Evolutionary conservation across 2,329 filamentous ascomycete species (phyloP).

Genomic region (Akanthomyces muscarius): DNA sequence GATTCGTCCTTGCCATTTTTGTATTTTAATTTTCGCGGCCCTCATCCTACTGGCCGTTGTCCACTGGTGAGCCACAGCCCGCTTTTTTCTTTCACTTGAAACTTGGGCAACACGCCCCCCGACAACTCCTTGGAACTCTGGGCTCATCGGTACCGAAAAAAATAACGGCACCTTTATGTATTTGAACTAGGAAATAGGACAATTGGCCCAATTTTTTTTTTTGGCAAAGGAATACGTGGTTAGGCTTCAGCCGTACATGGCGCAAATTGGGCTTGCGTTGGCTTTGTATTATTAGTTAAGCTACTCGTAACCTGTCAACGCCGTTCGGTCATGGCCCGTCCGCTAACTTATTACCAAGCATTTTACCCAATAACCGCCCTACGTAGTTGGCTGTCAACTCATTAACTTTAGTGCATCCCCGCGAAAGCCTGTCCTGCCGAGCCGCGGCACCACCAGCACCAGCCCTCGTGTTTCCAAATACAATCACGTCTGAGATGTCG

Average conservation of each 20-base stretch:
- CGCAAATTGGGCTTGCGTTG: neutral
- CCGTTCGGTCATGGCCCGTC: no score
- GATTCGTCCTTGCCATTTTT: neutral
- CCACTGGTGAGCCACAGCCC: conserved; percentile 5
- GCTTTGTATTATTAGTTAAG: neutral
- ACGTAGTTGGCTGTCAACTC: neutral
- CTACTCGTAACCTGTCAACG: neutral
- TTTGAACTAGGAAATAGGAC: no score
- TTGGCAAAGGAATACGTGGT: neutral
- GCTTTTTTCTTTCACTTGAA: conserved; percentile 11
- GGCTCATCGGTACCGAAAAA: neutral
- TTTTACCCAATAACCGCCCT: neutral
- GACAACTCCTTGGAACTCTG: conserved; percentile 14
- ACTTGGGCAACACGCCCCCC: conserved; percentile 13
- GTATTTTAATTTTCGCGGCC: neutral
- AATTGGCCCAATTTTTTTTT: no score
- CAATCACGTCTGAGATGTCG: neutral
- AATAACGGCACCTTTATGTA: neutral
- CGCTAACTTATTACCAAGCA: no score
- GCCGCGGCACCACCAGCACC: neutral
- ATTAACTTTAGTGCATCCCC: neutral
- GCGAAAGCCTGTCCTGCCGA: neutral
- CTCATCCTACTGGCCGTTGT: neutral
- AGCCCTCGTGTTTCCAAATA: no score
- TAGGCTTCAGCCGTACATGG: neutral